Base-by-base conservation (phyloP, 2,329 filamentous ascomycete genomes). In the Pseudogymnoascus sp. region DNA sequence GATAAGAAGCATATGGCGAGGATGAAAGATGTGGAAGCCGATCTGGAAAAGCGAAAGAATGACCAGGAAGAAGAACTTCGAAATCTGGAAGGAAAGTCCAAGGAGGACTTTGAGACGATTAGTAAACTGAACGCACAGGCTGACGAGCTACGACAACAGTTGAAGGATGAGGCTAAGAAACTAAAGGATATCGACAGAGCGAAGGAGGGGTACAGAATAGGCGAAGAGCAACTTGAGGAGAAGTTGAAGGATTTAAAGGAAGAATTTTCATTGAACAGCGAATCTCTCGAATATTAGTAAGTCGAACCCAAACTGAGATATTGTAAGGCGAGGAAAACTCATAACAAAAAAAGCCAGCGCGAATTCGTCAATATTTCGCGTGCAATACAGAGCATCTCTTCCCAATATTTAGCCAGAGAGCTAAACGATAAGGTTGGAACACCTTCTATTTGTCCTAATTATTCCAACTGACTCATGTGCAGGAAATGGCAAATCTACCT, bases 231-330 rank as follows among this genome's bases (percentile, higher is more conserved):
- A 33, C 61, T 61, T 21, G 56, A 61, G 61, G 62, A 14, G 47
- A 59, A 64, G 47, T 61, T 66, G 16, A 21, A 60, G 8, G 60
- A 42, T 13, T 56, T 67, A 16, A 61, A 65, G 42, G 47, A 64
- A 29, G 66, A 66, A 38, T 67, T 67, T 61, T 61, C 60, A 31
- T 53, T 64, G 29, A 64, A 33, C 26, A 60, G 24, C 19, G 37
- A 64, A 35, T 19, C 62, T n/a, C 10, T 40, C 14, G 62, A 62
- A 26, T 63, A 64, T 31, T 62, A 63, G 65, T 66, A 65, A 42
- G 64, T 62, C 16, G 21, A 33, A 47, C 44, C 19, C 37, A 16
- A 42, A 40, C 26, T 29, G 11, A 56, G 11, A 19, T 7, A 14
- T 31, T n/a, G 4, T n/a, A 26, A n/a, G 50, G n/a, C 5, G 3